Conservation (phyloP, 139 green algal species). For the Picochlorum sp. region DNA sequence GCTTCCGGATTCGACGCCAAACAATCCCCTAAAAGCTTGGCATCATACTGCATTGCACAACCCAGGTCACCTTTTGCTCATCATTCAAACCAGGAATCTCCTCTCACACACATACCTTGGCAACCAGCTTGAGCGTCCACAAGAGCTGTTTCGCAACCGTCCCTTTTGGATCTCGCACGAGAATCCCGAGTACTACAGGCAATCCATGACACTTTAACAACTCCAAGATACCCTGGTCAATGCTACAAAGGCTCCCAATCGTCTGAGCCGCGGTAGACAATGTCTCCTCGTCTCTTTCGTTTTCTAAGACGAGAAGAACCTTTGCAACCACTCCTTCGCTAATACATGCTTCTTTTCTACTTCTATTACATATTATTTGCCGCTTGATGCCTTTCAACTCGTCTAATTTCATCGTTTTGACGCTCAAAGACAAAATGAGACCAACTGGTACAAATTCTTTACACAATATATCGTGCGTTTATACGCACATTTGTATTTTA, state of each 20-base stretch:
- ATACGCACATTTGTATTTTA: not conserved
- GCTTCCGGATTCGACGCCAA: constrained; percentile 2
- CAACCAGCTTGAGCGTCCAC: not conserved
- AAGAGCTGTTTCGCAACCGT: not conserved
- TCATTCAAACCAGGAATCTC: not conserved
- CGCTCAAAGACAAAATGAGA: constrained; percentile 8
- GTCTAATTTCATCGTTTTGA: not conserved
- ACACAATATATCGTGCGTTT: too few species aligned
- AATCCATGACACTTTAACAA: not conserved
- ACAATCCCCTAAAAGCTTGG: not conserved
- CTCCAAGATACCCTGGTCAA: not conserved
- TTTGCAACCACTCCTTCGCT: not conserved
- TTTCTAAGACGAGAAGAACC: not conserved
- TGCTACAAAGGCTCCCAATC: not conserved
- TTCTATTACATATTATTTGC: not conserved
- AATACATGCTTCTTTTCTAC: not conserved
- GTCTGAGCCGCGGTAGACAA: not conserved
- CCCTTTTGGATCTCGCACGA: not conserved
- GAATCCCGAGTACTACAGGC: not conserved
- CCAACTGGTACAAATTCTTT: constrained; percentile 32
- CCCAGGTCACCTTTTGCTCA: not conserved
- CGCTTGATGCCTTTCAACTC: not conserved
- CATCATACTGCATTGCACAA: not conserved
- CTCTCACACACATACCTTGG: not conserved
- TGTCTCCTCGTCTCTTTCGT: not conserved